These are phyloP conservation scores for Boletales sp. DNA, from an alignment of 768 basidiomycete species.

Conservation along the genomic window DNA sequence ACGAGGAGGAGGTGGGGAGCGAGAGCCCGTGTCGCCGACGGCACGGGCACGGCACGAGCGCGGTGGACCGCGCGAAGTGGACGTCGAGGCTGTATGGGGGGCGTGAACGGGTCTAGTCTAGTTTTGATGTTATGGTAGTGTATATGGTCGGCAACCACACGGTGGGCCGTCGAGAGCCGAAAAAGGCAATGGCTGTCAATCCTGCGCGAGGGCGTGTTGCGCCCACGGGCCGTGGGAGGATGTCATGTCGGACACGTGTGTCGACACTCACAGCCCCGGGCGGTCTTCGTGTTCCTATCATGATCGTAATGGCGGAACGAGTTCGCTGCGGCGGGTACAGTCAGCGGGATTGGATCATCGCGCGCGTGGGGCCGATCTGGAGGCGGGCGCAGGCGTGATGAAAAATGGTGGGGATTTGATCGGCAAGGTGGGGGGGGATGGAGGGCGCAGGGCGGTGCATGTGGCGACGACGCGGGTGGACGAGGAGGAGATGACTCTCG, in stretches of 20 bases:
- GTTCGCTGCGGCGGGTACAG: background rate
- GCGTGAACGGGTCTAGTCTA: no score
- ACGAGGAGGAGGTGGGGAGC: slow-evolving; percentile 9
- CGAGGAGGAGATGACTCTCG: no score
- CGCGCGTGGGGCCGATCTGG: background rate
- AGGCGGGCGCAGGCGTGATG: background rate
- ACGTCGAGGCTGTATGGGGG: slow-evolving; percentile 40
- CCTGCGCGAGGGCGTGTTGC: no score
- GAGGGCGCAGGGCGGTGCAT: no score
- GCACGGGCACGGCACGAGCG: background rate
- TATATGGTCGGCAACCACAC: background rate
- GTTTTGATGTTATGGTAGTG: no score
- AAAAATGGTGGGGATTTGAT: no score
- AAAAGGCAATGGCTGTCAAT: slow-evolving; percentile 4
- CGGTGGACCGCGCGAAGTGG: slow-evolving; percentile 39
- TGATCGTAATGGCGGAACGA: slow-evolving; percentile 2
- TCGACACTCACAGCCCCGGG: background rate
- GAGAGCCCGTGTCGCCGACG: slow-evolving; percentile 1
- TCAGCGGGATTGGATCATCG: background rate
- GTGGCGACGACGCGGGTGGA: no score
- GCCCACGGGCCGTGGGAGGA: background rate
- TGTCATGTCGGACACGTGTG: background rate
- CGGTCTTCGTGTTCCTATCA: background rate
- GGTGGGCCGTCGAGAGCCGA: background rate
- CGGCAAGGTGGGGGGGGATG: no score